A percentile compares a stretch with the other conserved stretches of the same genome.
Evolutionary conservation across 139 green algal species (phyloP).

Genomic region (Marvania coccoides): DNA sequence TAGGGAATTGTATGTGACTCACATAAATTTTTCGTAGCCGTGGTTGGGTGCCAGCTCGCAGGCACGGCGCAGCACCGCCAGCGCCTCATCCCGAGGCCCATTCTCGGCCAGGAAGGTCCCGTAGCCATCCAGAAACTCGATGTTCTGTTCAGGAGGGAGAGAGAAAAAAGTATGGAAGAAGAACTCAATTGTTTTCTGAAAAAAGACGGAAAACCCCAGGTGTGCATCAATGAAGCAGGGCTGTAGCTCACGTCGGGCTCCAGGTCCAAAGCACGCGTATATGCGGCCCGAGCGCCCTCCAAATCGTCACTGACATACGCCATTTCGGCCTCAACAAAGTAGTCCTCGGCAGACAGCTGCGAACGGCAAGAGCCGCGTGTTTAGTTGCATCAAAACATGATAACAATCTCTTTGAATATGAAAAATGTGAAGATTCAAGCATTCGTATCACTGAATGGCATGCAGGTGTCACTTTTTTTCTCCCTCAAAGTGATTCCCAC

Average conservation of each 20-base stretch:
- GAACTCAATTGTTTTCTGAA: no score
- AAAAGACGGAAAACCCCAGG: no score
- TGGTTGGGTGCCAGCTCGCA: conserved; percentile 47
- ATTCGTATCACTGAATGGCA: no score
- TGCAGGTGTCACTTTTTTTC: no score
- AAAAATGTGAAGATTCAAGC: no score
- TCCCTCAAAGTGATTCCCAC: no score
- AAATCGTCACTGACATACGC: conserved; percentile 15
- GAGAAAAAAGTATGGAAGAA: no score
- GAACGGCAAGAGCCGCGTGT: no score
- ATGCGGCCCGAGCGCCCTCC: background rate
- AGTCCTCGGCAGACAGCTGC: conserved; percentile 17
- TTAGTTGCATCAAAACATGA: no score
- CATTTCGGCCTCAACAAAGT: conserved; percentile 21
- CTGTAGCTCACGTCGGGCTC: conserved; percentile 20
- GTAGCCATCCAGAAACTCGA: conserved; percentile 50
- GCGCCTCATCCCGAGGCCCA: conserved; percentile 43
- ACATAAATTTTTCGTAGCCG: conserved; percentile 85
- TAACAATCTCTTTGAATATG: no score
- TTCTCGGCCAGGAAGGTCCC: conserved; percentile 61
- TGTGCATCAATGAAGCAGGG: no score
- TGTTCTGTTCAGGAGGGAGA: no score
- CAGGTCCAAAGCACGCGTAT: conserved; percentile 10
- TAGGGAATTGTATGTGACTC: background rate
- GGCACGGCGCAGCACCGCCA: conserved; percentile 42